Evolutionary conservation across 2,329 filamentous ascomycete genomes (phyloP), one percentile per base, ranked within the genome.

Genomic region (Stagonosporopsis tanaceti): DNA sequence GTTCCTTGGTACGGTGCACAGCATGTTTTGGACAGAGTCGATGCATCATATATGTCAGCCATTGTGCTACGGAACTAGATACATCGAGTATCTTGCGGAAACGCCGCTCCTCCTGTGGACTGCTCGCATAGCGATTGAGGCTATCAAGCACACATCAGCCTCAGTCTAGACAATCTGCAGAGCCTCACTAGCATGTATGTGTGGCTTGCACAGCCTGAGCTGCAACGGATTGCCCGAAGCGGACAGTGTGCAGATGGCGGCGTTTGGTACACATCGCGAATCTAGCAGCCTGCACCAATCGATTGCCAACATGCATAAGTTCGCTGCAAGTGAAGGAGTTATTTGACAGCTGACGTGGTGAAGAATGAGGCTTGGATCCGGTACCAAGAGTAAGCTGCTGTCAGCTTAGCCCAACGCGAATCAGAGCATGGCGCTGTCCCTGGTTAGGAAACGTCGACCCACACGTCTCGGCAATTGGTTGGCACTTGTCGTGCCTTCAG

Each of bases 391-490:
- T 17, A 24, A 24, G 28, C 25, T 12, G 37, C 38, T 53, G 54
- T 57, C 47, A 57, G 54, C 47, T 52, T 38, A 57, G 47, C 53
- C 47, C 27, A 37, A 30, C 20, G 24, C 52, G 17, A 48, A 48
- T 54, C 51, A 48, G 20, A 17, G 27, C 14, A 7, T 17, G n/a
- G 35, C 44, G 15, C 37, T 15, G 28, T 51, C 12, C 54, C 24
- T 11, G 17, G 52, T 47, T 8, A 42, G 53, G 53, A 24, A 51
- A 37, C 7, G 39, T 38, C 27, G 6, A 25, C 27, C 15, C 47
- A 42, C 42, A 42, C 41, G 17, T 51, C 24, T 38, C 42, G 42
- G 25, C 9, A 15, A 30, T 15, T 17, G 35, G 28, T 50, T 28
- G 37, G 35, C 41, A 15, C 34, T 20, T 20, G 20, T 20, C 20